Conservation (phyloP, 2,329 filamentous ascomycete genomes). For the Epicoccum sorghinum region DNA sequence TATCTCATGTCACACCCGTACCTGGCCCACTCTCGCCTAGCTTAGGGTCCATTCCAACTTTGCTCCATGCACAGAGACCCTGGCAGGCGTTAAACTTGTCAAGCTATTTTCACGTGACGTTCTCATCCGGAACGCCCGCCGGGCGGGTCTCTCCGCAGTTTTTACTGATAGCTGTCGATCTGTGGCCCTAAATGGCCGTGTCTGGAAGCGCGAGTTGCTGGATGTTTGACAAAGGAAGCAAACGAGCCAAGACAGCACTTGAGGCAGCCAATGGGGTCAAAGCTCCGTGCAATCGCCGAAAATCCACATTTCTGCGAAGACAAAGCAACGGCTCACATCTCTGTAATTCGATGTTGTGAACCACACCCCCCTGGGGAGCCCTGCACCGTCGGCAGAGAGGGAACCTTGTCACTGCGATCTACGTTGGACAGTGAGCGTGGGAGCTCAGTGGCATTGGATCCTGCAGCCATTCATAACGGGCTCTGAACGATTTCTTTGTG, state of each 20-base stretch:
- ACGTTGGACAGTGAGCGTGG: conserved; percentile 1
- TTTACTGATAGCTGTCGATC: neutral
- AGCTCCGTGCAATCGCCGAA: neutral
- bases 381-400: neutral
- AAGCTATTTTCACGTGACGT: neutral
- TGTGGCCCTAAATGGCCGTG: neutral
- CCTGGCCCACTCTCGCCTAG: neutral
- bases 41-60: neutral
- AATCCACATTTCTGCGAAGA: neutral
- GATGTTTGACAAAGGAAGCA: neutral
- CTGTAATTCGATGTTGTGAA: conserved; percentile 5
- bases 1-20: neutral
- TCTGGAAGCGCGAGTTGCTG: neutral
- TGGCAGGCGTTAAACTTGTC: neutral
- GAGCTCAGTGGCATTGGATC: conserved; percentile 1
- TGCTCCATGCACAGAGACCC: neutral
- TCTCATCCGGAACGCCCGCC: neutral
- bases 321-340: conserved; percentile 2
- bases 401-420: neutral
- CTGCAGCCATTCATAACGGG: conserved; percentile 1
- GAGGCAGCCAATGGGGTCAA: conserved; percentile 1
- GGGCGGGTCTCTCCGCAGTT: neutral
- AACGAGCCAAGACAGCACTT: neutral
- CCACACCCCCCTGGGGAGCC: neutral
- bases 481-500: conserved; percentile 1